Base-by-base conservation (phyloP, 208 protist genomes). In the Wallacemonas sp. region DNA sequence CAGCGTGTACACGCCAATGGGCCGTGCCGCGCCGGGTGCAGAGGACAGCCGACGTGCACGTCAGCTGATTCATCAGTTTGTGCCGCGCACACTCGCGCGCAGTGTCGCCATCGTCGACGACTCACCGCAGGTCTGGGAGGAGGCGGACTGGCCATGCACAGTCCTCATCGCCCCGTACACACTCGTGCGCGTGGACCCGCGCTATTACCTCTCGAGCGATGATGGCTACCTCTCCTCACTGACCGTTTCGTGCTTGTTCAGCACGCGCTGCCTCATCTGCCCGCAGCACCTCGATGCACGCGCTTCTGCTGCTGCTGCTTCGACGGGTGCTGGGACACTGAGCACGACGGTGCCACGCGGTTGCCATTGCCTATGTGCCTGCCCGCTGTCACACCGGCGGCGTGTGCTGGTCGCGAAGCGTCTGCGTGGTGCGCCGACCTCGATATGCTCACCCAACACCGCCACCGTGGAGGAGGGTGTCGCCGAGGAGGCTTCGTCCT, bases 31-130 rank as follows among this genome's bases (percentile, higher is more conserved):
- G 9, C 36, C 36, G 9, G 9, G 36, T 41, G 36, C 36, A 41
- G 36, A 41, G 9, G 47, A 26, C 67, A 48, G 72, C 66, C 12
- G 72, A 81, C 27, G 38, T 38, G 49, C 26, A 8, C 1, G 17
- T 29, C 55, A 58, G 16, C 14, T 46, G 29, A 4, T 66, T 2
- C 24, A 12, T 55, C 44, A 12, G n/a, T 36, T 30, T 17, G 54
- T 17, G 16, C 19, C 30, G 16, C 17, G 9, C 32, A 21, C 58
- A 1, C 24, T 62, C 23, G 57, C 83, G 2, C 78, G 88, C 54
- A 83, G 76, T 61, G 73, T 95, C 12, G 85, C 79, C 2, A 73
- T 92, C 27, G 61, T 95, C 16, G 89, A 95, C 65, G 89, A 95
- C 65, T 55, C 78, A 0, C 83, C 85, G 33, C 89, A 93, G 44